Conservation (phyloP, 768 basidiomycete species). For the Panaeolus papilionaceus region DNA sequence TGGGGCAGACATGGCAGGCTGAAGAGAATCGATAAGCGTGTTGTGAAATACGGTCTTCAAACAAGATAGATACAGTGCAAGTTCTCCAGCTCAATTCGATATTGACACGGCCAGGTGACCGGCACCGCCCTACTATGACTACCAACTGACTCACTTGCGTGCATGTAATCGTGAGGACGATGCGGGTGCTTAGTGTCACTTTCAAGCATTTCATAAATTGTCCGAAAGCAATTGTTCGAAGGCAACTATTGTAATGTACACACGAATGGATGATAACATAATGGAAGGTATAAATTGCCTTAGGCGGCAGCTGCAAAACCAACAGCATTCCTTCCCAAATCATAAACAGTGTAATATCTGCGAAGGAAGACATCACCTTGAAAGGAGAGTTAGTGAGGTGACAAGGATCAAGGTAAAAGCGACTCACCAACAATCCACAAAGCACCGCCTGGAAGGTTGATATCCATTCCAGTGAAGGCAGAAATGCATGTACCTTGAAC, state of each 20-base stretch:
- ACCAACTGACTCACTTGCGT: no score
- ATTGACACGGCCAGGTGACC: slow-evolving; percentile 14
- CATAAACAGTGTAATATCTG: slow-evolving; percentile 92
- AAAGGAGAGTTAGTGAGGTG: slow-evolving; percentile 10
- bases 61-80: background rate
- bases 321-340: slow-evolving; percentile 77
- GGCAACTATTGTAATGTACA: slow-evolving; percentile 6
- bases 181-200: background rate
- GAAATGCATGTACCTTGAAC: slow-evolving; percentile 94
- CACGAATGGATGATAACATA: slow-evolving; percentile 5
- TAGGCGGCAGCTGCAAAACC: slow-evolving; percentile 70
- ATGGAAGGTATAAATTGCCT: slow-evolving; percentile 15
- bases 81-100: background rate
- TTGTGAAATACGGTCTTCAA: background rate
- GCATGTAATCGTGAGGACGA: no score
- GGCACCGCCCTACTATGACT: no score
- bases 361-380: slow-evolving; percentile 90
- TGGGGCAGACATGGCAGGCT: slow-evolving; percentile 23
- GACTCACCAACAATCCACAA: slow-evolving; percentile 88
- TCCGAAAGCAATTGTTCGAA: slow-evolving; percentile 9
- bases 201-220: background rate
- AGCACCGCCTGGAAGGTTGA: slow-evolving; percentile 79
- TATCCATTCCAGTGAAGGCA: slow-evolving; percentile 90
- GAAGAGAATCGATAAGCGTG: background rate
- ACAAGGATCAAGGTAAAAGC: background rate